A percentile compares a stretch with the other conserved stretches of the same genome.
These are phyloP conservation scores for Russula vinacea DNA, from an alignment of 768 basidiomycete genomes.

Conservation along the genomic window DNA sequence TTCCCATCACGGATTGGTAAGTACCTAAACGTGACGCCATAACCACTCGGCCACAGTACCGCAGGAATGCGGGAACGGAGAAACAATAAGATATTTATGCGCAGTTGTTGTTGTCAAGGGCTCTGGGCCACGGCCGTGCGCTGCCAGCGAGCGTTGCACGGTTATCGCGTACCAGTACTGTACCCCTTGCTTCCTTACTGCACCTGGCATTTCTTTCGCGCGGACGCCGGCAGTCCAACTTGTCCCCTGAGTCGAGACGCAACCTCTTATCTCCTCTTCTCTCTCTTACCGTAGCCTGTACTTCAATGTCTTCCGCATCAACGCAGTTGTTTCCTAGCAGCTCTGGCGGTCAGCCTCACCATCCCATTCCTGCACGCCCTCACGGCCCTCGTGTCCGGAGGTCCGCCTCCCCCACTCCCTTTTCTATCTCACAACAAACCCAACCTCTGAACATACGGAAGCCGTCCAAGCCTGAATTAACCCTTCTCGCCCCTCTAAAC, in stretches of 20 bases:
- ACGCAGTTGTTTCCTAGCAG: conserved; percentile 24
- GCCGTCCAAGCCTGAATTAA: conserved; percentile 26
- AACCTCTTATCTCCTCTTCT: background rate
- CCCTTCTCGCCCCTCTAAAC: conserved; percentile 26
- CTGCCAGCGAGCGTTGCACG: background rate
- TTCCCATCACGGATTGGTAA: conserved; percentile 51
- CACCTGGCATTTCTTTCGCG: conserved; percentile 13
- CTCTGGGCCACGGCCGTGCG: background rate
- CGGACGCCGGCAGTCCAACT: conserved; percentile 19
- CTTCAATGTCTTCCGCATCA: conserved; percentile 1
- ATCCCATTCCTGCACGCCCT: conserved; percentile 41
- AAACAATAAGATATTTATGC: background rate
- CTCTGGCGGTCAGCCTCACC: conserved; percentile 31
- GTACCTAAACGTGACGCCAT: conserved; percentile 57
- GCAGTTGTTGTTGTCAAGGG: conserved; percentile 7
- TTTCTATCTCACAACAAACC: conserved; percentile 35
- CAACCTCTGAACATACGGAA: conserved; percentile 46
- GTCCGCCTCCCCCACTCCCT: conserved; percentile 43
- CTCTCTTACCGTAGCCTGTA: background rate
- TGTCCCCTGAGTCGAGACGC: background rate
- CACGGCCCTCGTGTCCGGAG: conserved; percentile 51
- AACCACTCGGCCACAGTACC: conserved; percentile 61
- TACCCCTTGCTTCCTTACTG: background rate
- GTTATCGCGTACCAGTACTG: background rate
- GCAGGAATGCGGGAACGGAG: background rate